Conservation (phyloP, 345 rosid genomes). For the Populus alba region DNA sequence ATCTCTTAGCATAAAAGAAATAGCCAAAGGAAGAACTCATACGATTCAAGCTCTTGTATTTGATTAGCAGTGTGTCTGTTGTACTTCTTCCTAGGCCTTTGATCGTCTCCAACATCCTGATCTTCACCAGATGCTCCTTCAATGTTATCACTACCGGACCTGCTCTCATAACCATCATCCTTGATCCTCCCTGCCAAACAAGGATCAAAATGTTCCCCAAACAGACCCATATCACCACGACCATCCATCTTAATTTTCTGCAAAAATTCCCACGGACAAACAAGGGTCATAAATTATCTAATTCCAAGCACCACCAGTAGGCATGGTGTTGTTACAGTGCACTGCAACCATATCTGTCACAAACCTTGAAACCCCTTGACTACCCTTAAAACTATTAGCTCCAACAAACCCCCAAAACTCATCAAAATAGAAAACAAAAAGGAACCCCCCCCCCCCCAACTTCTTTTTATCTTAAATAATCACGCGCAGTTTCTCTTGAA, state of each 20-base stretch:
- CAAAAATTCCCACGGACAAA: constrained; percentile 14
- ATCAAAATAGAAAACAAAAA: no score
- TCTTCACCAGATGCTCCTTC: constrained; percentile 63
- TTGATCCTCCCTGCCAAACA: constrained; percentile 33
- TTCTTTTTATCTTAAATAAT: no score
- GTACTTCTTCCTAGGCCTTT: constrained; percentile 48
- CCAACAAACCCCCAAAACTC: no score
- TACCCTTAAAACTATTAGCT: neutral
- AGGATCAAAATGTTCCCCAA: constrained; percentile 48
- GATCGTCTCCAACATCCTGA: constrained; percentile 37
- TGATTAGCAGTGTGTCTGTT: constrained; percentile 72
- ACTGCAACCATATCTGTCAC: constrained; percentile 29
- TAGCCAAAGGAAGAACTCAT: constrained; percentile 9
- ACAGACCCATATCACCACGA: constrained; percentile 34
- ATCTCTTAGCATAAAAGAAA: neutral
- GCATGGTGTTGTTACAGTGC: constrained; percentile 22
- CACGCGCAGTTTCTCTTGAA: neutral
- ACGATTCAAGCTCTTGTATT: constrained; percentile 80
- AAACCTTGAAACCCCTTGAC: constrained; percentile 16
- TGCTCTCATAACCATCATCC: constrained; percentile 57
- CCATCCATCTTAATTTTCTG: constrained; percentile 48
- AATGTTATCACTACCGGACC: constrained; percentile 53
- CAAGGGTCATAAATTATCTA: constrained; percentile 1
- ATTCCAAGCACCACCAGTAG: constrained; percentile 27
- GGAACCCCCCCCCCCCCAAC: no score